Conservation (phyloP, 352 stramenopile species). For the Globisporangium cystogenes region DNA sequence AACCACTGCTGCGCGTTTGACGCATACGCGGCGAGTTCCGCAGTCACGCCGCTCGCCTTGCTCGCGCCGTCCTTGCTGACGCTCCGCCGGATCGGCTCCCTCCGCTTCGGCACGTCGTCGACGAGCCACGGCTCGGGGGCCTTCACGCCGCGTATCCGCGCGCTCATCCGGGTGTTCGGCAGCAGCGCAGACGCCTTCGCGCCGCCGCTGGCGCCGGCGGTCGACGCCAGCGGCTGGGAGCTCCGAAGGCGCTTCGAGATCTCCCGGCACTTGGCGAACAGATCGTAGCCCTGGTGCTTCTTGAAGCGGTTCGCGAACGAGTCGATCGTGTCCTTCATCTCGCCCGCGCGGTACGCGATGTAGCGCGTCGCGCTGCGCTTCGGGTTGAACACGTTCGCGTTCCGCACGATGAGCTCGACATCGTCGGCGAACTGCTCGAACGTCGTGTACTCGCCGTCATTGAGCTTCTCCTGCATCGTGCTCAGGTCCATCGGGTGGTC, state of each 20-base stretch:
- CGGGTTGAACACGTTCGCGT: constrained; percentile 89
- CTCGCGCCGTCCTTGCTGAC: background rate
- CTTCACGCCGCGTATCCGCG: constrained; percentile 35
- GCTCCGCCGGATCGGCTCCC: constrained; percentile 3
- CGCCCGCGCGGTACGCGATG: constrained; percentile 74
- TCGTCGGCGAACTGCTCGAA: constrained; percentile 87
- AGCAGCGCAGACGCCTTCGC: too few relatives aligned
- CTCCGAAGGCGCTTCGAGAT: constrained; percentile 59
- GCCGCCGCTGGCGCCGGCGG: background rate
- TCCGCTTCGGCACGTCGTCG: constrained; percentile 11
- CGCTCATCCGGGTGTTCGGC: constrained; percentile 4
- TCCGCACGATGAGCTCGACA: constrained; percentile 84
- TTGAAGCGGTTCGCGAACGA: constrained; percentile 87
- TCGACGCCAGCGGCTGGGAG: background rate
- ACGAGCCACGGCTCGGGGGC: constrained; percentile 26
- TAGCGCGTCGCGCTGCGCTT: constrained; percentile 62
- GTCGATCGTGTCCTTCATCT: constrained; percentile 88
- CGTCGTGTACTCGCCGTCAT: constrained; percentile 86
- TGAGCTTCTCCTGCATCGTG: constrained; percentile 86
- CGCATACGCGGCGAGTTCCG: background rate
- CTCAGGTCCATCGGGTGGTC: constrained; percentile 84
- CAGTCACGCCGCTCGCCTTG: background rate
- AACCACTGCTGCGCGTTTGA: constrained; percentile 31
- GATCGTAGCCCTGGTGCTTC: constrained; percentile 81
- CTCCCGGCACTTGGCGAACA: constrained; percentile 84